Percentiles rank a stretch among this genome's conserved stretches.
phyloP scores from a whole-genome alignment of 192 early-diverging fungal species.

The Coemansia javaensis region DNA sequence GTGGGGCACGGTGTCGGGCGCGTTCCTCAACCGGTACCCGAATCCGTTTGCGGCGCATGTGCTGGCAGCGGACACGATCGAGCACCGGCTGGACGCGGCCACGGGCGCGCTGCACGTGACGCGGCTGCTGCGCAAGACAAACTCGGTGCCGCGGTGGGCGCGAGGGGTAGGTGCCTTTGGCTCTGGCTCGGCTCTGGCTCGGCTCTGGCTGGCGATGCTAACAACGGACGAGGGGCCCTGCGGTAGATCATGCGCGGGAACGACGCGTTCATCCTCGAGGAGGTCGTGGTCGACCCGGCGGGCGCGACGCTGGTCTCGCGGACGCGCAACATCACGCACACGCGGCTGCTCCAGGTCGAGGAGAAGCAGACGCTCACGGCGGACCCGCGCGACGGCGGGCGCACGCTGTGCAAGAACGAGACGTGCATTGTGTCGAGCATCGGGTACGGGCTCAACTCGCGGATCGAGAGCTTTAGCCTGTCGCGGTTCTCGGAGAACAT shows the following conservation, averaged over 20 bases:
- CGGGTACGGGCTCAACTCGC: slow-evolving; percentile 75
- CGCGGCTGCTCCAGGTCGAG: slow-evolving; percentile 86
- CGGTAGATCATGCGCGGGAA: slow-evolving; percentile 70
- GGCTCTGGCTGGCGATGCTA: background rate
- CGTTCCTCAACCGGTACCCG: slow-evolving; percentile 93
- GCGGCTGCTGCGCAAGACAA: slow-evolving; percentile 85
- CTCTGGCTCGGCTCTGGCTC: background rate
- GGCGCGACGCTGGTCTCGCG: slow-evolving; percentile 73
- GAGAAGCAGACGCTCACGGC: slow-evolving; percentile 75
- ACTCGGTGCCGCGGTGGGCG: slow-evolving; percentile 85
- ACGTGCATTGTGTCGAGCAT: slow-evolving; percentile 84
- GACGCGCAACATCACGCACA: slow-evolving; percentile 90
- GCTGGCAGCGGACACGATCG: slow-evolving; percentile 87
- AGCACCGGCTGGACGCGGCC: slow-evolving; percentile 69
- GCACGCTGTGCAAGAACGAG: slow-evolving; percentile 72
- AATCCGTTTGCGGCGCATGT: slow-evolving; percentile 98
- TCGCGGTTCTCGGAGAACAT: slow-evolving; percentile 74
- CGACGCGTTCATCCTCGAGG: slow-evolving; percentile 89
- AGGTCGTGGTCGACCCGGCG: slow-evolving; percentile 75
- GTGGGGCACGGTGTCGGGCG: slow-evolving; percentile 81
- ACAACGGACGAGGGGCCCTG: background rate
- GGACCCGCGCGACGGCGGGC: slow-evolving; percentile 51
- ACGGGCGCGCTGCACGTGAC: slow-evolving; percentile 82
- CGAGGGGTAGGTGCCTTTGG: slow-evolving; percentile 30
- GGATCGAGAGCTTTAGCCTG: slow-evolving; percentile 87